These are phyloP conservation scores for Neopestalotiopsis clavispora DNA, from an alignment of 2,329 filamentous ascomycete genomes.

Conservation along the genomic window DNA sequence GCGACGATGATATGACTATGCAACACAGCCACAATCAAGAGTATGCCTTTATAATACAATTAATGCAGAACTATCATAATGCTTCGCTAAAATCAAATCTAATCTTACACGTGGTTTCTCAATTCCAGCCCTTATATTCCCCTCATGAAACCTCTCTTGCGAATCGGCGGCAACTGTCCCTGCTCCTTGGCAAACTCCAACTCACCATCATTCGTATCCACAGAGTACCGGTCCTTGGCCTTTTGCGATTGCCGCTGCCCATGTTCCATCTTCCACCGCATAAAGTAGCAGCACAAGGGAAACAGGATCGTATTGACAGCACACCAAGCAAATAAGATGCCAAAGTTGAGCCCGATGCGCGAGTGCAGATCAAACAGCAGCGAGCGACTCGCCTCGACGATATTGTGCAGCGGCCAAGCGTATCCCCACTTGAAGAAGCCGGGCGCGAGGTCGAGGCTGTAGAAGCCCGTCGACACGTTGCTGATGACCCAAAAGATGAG, in stretches of 20 bases:
- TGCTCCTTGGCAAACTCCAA: constrained; percentile 33
- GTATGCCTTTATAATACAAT: too few species aligned
- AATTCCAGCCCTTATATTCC: background rate
- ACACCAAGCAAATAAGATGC: constrained; percentile 62
- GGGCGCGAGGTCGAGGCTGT: constrained; percentile 62
- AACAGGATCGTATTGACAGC: constrained; percentile 58
- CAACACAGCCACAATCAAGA: too few species aligned
- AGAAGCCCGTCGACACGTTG: constrained; percentile 66
- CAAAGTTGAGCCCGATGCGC: constrained; percentile 64
- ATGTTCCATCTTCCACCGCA: constrained; percentile 45
- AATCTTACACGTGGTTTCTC: background rate
- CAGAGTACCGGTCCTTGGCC: constrained; percentile 32
- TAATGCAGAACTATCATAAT: background rate
- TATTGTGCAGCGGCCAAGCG: constrained; percentile 66
- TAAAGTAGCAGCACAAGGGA: constrained; percentile 50
- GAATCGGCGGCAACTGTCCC: constrained; percentile 32
- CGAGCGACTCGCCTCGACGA: constrained; percentile 63
- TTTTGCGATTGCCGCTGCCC: constrained; percentile 30
- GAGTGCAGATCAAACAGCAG: constrained; percentile 65
- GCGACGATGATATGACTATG: too few species aligned
- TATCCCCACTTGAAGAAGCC: constrained; percentile 67
- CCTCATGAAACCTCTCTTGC: constrained; percentile 25
- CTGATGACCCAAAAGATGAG: constrained; percentile 72
- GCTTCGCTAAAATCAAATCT: background rate
- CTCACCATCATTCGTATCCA: constrained; percentile 30